Base-by-base conservation (phyloP, 176 grass and related monocot species). In the Raddia guianensis region DNA sequence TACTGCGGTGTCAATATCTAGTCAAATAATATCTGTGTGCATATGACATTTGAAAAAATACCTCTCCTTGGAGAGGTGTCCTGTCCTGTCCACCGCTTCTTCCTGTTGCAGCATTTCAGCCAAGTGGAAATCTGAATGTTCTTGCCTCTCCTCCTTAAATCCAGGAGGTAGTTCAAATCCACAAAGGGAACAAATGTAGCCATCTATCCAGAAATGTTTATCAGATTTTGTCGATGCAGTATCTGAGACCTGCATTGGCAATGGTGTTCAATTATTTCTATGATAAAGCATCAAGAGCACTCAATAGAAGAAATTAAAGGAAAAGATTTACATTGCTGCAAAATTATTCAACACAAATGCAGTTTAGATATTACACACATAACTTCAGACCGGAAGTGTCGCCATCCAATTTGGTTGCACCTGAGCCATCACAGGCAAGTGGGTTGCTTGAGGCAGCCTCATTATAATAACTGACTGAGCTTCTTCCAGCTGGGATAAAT, bases 111-210 rank as follows among this genome's bases (percentile, higher is more conserved):
- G 77, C 49, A 63, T 83, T 83, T 95, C 78, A 49, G 95, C 92
- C 45, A 98, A 86, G 82, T 98, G 95, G 44, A 83, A 93, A 69
- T 94, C 92, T 9, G 86, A 81, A 91, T 98, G 95, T 75, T 98
- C 92, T 82, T 83, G 86, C 49, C 95, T 94, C 75, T 98, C 95
- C 71, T 92, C 86, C 66, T 91, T 84, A 62, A 98, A 98, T 7
- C 86, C 85, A 19, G 61, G 71, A 71, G 92, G 95, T 42, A 98
- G 77, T 66, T 98, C 95, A 84, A 94, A 89, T 53, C 87, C 78
- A 77, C 92, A 98, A 77, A 76, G 33, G 32, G 92, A 98, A 71
- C 95, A 98, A 67, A 97, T 94, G 35, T 94, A 98, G 33, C 67
- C 90, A 49, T 93, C 78, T 72, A 89, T 42, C 95, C 95, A 98